Base-by-base conservation (phyloP, 352 stramenopile species). In the Phytophthora sansomeana region DNA sequence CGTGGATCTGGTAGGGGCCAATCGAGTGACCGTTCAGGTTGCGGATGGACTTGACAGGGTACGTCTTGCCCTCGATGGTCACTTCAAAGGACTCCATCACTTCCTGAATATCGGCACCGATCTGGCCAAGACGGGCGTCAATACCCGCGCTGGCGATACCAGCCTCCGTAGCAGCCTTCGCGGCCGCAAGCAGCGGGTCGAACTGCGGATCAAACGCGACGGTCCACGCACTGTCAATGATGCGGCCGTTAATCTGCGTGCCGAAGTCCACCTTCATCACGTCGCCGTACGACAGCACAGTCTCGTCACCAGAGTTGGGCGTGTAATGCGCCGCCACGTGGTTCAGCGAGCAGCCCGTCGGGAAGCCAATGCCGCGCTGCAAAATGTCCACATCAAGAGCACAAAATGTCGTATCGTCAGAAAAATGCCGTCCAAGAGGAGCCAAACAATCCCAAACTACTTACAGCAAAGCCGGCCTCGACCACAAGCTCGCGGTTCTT, bases 11-110 rank as follows among this genome's bases (percentile, higher is more conserved):
- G 77, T 99, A 99, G 5, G 89, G 95, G 9, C 80, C 96, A 68
- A 99, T 99, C n/a, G 87, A 98, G 79, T 99, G 98, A 33, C 97
- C 97, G 68, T 98, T 98, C 10, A 99, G 85, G 77, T 99, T 99
- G 49, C 97, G 95, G 67, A 98, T 97, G 28, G 65, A 89, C 71
- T 99, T 98, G 44, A 99, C 85, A 0, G 80, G 97, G 79, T 98
- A 98, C 32, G 81, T 95, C 60, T 95, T 98, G 38, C 97, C 97
- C 60, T 99, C 85, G 41, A 99, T 91, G 56, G 98, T 97, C 0
- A 99, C 87, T 71, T 99, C 97, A 65, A 98, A 98, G 63, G 85
- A 97, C 79, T 99, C 96, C 97, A 99, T 99, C 26, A 99, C 95
- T 71, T 99, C 97, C 69, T 99, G 92, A 58, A 99, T 98, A 14